These are phyloP conservation scores for Metschnikowia cubensis DNA, from an alignment of 805 yeast genomes.

Conservation along the genomic window DNA sequence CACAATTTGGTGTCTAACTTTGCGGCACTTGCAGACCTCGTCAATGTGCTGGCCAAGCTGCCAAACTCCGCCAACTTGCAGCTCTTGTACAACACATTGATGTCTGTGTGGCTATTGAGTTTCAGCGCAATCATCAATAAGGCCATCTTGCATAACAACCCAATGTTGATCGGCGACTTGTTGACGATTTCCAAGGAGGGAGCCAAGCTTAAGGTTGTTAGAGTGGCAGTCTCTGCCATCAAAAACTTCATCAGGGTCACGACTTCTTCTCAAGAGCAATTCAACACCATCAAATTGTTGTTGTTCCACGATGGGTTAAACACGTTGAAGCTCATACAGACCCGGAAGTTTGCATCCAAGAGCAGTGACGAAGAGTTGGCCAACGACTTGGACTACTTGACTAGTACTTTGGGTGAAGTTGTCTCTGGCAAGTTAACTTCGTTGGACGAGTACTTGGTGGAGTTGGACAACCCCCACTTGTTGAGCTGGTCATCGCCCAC, in stretches of 20 bases:
- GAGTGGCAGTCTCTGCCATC: constrained; percentile 75
- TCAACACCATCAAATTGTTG: constrained; percentile 59
- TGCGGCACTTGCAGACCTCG: constrained; percentile 28
- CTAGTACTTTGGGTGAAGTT: constrained; percentile 61
- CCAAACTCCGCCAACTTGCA: constrained; percentile 58
- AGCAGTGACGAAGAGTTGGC: constrained; percentile 79
- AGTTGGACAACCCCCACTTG: constrained; percentile 71
- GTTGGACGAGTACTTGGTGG: constrained; percentile 86
- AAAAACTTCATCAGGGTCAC: constrained; percentile 50
- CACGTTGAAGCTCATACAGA: constrained; percentile 63
- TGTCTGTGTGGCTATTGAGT: constrained; percentile 81
- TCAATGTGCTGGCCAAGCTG: constrained; percentile 28
- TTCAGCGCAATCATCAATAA: constrained; percentile 56
- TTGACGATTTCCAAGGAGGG: constrained; percentile 67
- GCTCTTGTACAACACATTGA: constrained; percentile 73
- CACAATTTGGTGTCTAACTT: constrained; percentile 33
- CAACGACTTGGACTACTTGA: constrained; percentile 59
- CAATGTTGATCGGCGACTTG: constrained; percentile 50
- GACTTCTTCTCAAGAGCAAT: constrained; percentile 29
- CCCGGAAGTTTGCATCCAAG: constrained; percentile 77
- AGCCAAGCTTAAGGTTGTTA: constrained; percentile 85
- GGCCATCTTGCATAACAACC: constrained; percentile 49
- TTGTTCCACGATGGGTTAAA: constrained; percentile 74
- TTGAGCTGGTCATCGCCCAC: constrained; percentile 82
- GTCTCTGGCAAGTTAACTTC: constrained; percentile 74